Percentiles rank a stretch among this genome's conserved stretches.
Conservation (phyloP, 1,139 yeast genomes). For the Diutina scorzettiae region DNA sequence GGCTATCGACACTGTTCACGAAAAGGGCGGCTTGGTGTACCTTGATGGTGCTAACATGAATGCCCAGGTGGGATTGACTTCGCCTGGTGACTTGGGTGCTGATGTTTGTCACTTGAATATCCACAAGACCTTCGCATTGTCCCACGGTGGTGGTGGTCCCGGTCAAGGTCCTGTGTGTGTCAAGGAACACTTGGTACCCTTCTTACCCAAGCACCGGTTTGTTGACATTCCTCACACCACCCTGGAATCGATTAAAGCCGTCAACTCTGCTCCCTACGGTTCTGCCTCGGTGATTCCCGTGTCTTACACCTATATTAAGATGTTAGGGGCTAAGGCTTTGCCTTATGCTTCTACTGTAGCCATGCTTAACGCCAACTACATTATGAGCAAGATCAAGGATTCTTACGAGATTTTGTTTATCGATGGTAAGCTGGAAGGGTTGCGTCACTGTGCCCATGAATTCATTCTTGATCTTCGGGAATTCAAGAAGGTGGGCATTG, state of each 20-base stretch:
- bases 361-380: slow-evolving; percentile 89
- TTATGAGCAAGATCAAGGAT: slow-evolving; percentile 65
- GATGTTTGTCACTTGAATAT: slow-evolving; percentile 95
- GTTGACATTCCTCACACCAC: slow-evolving; percentile 46
- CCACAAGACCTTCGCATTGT: slow-evolving; percentile 95
- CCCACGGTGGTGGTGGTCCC: slow-evolving; percentile 99
- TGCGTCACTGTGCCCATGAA: slow-evolving; percentile 91
- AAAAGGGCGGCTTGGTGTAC: slow-evolving; percentile 88
- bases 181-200: slow-evolving; percentile 66
- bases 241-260: slow-evolving; percentile 54
- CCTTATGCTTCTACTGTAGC: slow-evolving; percentile 83
- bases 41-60: slow-evolving; percentile 99
- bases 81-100: slow-evolving; percentile 98
- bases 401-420: slow-evolving; percentile 71
- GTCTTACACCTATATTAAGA: slow-evolving; percentile 86
- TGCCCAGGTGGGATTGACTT: slow-evolving; percentile 94
- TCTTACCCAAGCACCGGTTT: slow-evolving; percentile 69
- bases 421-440: slow-evolving; percentile 35
- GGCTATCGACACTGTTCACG: slow-evolving; percentile 78
- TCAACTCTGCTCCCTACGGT: slow-evolving; percentile 91
- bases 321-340: slow-evolving; percentile 79
- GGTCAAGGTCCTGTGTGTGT: slow-evolving; percentile 99
- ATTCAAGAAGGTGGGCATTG: slow-evolving; percentile 70
- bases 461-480: slow-evolving; percentile 86
- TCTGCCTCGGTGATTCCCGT: slow-evolving; percentile 90